Evolutionary conservation across 2,329 filamentous ascomycete genomes (phyloP).

Genomic region (Fusarium decemcellulare): DNA sequence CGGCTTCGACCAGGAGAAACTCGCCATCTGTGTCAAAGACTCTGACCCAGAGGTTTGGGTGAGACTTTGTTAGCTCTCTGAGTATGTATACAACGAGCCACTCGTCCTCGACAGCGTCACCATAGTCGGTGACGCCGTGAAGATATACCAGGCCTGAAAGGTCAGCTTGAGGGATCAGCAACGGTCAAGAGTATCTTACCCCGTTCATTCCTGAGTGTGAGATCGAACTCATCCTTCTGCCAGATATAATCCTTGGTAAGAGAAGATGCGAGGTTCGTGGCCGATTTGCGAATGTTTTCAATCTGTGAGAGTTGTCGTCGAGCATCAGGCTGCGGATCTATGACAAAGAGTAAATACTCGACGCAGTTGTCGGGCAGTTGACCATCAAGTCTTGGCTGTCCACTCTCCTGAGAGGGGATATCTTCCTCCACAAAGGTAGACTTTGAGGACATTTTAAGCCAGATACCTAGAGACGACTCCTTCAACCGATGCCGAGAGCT

Average conservation of each 20-base stretch:
- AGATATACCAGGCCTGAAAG: conserved; percentile 71
- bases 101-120: conserved; percentile 96
- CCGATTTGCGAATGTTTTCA: conserved; percentile 79
- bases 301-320: conserved; percentile 75
- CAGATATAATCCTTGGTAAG: conserved; percentile 92
- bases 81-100: conserved; percentile 96
- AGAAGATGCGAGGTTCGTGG: conserved; percentile 71
- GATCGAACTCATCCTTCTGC: conserved; percentile 87
- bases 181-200: conserved; percentile 59
- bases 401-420: background rate
- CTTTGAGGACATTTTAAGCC: conserved; percentile 22
- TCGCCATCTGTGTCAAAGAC: conserved; percentile 93
- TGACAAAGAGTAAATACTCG: conserved; percentile 84
- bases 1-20: conserved; percentile 94
- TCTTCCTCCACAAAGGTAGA: conserved; percentile 16
- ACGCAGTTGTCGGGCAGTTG: conserved; percentile 84
- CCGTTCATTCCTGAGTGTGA: conserved; percentile 73
- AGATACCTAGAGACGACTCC: background rate
- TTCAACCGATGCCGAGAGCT: background rate
- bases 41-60: conserved; percentile 83
- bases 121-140: conserved; percentile 85
- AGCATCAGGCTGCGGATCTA: conserved; percentile 69
- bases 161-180: conserved; percentile 8
- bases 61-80: conserved; percentile 81
- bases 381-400: conserved; percentile 16